Base-by-base conservation (phyloP, 129 eudicot genomes). In the Rutidosis leptorrhynchoides region DNA sequence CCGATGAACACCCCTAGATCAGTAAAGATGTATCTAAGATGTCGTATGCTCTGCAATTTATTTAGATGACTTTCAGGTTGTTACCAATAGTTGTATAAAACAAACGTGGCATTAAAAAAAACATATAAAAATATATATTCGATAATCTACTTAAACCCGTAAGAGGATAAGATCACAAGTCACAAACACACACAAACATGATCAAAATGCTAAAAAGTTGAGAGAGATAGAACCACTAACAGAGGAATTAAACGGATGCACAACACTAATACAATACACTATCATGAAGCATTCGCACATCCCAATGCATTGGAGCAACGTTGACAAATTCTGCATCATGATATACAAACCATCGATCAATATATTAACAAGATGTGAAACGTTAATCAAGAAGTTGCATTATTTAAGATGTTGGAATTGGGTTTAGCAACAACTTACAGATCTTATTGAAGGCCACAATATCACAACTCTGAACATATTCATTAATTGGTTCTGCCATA, bases 401-500 rank as follows among this genome's bases (percentile, higher is more conserved):
- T 27, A 21, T 10, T 12, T 40, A 24, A 49, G n/a, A 49, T 19
- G 20, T 9, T 49, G 12, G 21, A 30, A 20, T 46, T 46, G 37
- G 26, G 43, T 57, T 11, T 28, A 62, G 35, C 3, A 17, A 37
- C 1, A 59, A 75, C 87, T 79, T 67, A 85, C 90, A 93, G 21
- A 93, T 93, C 72, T 93, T 93, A 65, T 89, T 93, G 81, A 93
- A 93, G 80, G 99, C 99, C 58, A 86, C 96, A 57, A 93, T 89
- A 42, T 93, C 99, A 71, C 95, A 87, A 64, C 96, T 93, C 84
- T 93, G 99, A 64, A 93, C 84, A 43, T 78, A 86, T 73, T 89
- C 99, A 25, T 82, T 86, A 1, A 80, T 75, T 4, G 96, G 99
- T 65, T 89, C 96, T 19, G 7, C 90, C 0, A 82, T 82, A 48